Percentiles rank a stretch among this genome's conserved stretches.
These are phyloP conservation scores for Somion occarium DNA, from an alignment of 1,284 basidiomycete genomes.

Conservation along the genomic window DNA sequence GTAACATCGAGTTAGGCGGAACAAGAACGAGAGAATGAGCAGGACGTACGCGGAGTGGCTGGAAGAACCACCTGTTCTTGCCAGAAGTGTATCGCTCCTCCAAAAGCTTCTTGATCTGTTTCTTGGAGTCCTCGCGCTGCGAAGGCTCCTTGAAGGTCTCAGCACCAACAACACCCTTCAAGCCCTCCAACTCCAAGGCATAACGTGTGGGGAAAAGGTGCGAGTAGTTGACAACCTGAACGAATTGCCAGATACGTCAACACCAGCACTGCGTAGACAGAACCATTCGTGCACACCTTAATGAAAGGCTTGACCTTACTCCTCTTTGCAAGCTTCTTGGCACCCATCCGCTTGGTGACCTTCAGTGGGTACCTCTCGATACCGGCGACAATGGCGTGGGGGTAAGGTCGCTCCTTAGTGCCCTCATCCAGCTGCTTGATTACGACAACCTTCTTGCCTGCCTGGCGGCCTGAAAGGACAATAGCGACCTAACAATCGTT, in stretches of 20 bases:
- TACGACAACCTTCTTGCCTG: constrained; percentile 89
- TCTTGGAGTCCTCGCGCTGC: constrained; percentile 91
- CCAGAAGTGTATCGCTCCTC: constrained; percentile 90
- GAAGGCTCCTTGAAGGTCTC: constrained; percentile 96
- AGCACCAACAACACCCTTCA: constrained; percentile 78
- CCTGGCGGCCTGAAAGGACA: constrained; percentile 95
- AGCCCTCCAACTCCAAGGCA: constrained; percentile 87
- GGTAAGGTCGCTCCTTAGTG: constrained; percentile 87
- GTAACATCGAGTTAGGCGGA: background rate
- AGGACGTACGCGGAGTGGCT: constrained; percentile 63
- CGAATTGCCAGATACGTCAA: background rate
- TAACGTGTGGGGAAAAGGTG: constrained; percentile 98
- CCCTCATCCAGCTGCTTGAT: constrained; percentile 89
- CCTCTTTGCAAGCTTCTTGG: constrained; percentile 87
- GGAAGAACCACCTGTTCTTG: constrained; percentile 97
- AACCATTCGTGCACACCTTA: constrained; percentile 61
- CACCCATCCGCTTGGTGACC: constrained; percentile 94
- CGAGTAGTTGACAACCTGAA: constrained; percentile 88
- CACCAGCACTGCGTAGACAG: background rate
- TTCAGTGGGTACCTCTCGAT: constrained; percentile 95
- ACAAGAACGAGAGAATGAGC: background rate
- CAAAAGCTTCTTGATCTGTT: constrained; percentile 91
- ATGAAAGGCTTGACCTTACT: constrained; percentile 98
- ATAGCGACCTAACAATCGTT: constrained; percentile 71
- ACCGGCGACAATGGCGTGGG: constrained; percentile 94